Percentiles rank a stretch among this genome's conserved stretches.
Evolutionary conservation across 345 rosid species (phyloP).

Genomic region (Citrus cavaleriei): DNA sequence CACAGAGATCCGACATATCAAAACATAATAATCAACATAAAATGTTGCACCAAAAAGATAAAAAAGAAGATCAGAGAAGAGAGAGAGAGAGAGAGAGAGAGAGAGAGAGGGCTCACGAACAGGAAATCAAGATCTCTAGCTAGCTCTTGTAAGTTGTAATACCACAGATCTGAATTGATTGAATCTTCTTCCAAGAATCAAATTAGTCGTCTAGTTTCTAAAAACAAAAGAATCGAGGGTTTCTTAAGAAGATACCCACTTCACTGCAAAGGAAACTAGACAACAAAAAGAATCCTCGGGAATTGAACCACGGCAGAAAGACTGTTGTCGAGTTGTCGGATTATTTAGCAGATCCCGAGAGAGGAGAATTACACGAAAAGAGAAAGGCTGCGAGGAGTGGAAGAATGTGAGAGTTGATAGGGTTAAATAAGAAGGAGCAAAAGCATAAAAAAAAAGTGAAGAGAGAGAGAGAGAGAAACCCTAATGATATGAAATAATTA

Average conservation of each 20-base stretch:
- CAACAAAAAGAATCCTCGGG: slow-evolving; percentile 27
- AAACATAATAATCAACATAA: neutral
- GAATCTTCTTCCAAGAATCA: slow-evolving; percentile 12
- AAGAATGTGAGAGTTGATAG: slow-evolving; percentile 23
- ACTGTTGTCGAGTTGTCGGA: slow-evolving; percentile 9
- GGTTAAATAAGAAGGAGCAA: slow-evolving; percentile 31
- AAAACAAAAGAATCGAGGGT: neutral
- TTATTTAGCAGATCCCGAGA: slow-evolving; percentile 48
- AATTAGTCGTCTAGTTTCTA: neutral
- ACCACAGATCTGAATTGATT: slow-evolving; percentile 32
- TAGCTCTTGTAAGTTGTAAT: slow-evolving; percentile 1
- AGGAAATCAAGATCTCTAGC: slow-evolving; percentile 25
- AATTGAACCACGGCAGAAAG: slow-evolving; percentile 23
- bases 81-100: neutral
- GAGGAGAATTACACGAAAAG: neutral
- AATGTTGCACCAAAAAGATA: neutral
- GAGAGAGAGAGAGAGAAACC: slow-evolving; percentile 18
- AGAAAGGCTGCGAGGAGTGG: slow-evolving; percentile 26
- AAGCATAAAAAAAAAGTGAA: neutral
- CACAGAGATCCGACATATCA: neutral
- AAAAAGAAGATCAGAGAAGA: neutral
- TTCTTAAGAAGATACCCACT: neutral
- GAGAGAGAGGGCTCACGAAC: slow-evolving; percentile 18
- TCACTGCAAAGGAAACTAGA: neutral
- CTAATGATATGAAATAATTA: slow-evolving; percentile 30